A percentile compares a stretch with the other conserved stretches of the same genome.
phyloP scores from a whole-genome alignment of 1,284 basidiomycete species.

The Pseudozyma thailandica region DNA sequence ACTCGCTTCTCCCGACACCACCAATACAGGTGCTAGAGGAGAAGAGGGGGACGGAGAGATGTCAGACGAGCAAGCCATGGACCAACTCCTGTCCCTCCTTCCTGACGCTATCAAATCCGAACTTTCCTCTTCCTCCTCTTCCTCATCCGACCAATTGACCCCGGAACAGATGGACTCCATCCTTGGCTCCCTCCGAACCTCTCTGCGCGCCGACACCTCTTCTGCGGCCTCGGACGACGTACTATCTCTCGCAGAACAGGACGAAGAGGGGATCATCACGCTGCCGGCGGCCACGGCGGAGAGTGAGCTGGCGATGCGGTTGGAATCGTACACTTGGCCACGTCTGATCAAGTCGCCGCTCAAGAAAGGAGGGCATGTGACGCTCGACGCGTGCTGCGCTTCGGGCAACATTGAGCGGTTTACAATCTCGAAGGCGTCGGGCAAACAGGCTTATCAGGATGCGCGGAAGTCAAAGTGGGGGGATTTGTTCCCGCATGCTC shows the following conservation, averaged over 20 bases:
- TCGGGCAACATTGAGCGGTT: slow-evolving; percentile 88
- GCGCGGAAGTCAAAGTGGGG: slow-evolving; percentile 93
- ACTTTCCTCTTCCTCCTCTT: slow-evolving; percentile 2
- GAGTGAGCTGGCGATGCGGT: slow-evolving; percentile 47
- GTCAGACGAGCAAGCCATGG: slow-evolving; percentile 37
- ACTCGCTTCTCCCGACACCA: not conserved
- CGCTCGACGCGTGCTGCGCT: slow-evolving; percentile 86
- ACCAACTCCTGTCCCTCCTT: slow-evolving; percentile 42
- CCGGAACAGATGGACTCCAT: slow-evolving; percentile 40
- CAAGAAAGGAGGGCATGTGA: slow-evolving; percentile 91
- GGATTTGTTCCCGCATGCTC: slow-evolving; percentile 86
- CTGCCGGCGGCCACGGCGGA: slow-evolving; percentile 1
- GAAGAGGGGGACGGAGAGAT: slow-evolving; percentile 3
- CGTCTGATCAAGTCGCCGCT: slow-evolving; percentile 88
- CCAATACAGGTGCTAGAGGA: not conserved
- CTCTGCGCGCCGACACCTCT: not conserved
- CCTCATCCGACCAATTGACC: slow-evolving; percentile 7
- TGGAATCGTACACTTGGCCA: slow-evolving; percentile 75
- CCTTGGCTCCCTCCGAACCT: slow-evolving; percentile 29
- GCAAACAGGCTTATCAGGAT: slow-evolving; percentile 93
- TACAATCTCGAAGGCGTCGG: slow-evolving; percentile 89
- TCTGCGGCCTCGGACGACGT: not conserved
- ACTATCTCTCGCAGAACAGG: not conserved
- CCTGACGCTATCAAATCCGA: slow-evolving; percentile 44
- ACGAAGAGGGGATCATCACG: slow-evolving; percentile 7